These are phyloP conservation scores for Sesbania bispinosa DNA, from an alignment of 306 rosid genomes.

Conservation along the genomic window DNA sequence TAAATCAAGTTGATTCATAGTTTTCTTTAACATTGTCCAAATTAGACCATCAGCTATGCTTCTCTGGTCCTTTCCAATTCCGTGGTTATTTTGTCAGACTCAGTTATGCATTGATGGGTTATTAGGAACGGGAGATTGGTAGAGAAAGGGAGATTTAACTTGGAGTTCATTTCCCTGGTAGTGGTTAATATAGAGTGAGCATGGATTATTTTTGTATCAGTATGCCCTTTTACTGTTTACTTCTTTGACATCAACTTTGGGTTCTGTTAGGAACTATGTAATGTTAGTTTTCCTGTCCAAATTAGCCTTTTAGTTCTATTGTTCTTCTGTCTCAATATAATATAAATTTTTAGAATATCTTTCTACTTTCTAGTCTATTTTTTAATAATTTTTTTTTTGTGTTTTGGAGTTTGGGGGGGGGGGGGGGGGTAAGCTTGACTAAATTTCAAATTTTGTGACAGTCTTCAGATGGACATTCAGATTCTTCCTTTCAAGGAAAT, in stretches of 20 bases:
- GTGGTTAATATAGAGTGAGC: background rate
- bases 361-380: background rate
- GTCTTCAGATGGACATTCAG: conserved; percentile 60
- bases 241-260: background rate
- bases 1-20: background rate
- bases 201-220: background rate
- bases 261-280: conserved; percentile 7
- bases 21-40: background rate
- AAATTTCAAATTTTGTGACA: conserved; percentile 36
- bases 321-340: background rate
- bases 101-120: background rate
- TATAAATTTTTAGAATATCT: background rate
- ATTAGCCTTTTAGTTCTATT: background rate
- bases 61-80: background rate
- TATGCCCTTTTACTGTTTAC: background rate
- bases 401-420: background rate
- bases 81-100: background rate
- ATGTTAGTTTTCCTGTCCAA: background rate
- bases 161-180: background rate
- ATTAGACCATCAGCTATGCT: background rate
- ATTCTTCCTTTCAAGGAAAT: conserved; percentile 54
- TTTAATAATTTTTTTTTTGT: background rate
- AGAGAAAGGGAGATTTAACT: conserved; percentile 15
- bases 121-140: background rate
- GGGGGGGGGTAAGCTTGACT: conserved; percentile 5